Evolutionary conservation across 1,139 yeast genomes (phyloP).

Genomic region (Debaryomycetaceae sp.): DNA sequence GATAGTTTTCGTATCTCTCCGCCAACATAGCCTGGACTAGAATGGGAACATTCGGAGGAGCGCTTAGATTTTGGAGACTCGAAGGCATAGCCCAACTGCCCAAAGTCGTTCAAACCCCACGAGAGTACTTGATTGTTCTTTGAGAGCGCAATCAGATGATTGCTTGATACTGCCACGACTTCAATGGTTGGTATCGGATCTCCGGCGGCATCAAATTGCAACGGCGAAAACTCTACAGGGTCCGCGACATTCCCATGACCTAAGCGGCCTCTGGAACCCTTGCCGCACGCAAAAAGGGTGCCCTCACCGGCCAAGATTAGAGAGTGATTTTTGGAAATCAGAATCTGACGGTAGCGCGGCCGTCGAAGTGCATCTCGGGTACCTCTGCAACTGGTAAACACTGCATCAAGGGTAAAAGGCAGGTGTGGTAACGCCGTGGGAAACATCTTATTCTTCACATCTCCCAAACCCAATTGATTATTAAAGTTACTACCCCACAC

Average conservation of each 20-base stretch:
- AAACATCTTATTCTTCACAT: conserved; percentile 42
- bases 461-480: conserved; percentile 60
- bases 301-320: conserved; percentile 47
- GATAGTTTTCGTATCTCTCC: conserved; percentile 33
- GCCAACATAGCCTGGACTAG: conserved; percentile 38
- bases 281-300: conserved; percentile 51
- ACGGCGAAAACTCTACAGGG: conserved; percentile 25
- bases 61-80: conserved; percentile 4
- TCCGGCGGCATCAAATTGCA: conserved; percentile 15
- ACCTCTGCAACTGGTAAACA: background rate
- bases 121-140: conserved; percentile 43
- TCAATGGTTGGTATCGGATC: conserved; percentile 8
- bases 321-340: conserved; percentile 59
- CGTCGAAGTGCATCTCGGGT: conserved; percentile 10
- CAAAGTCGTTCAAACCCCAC: conserved; percentile 68
- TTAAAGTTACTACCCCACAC: conserved; percentile 60
- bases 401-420: conserved; percentile 7
- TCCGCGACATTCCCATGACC: conserved; percentile 39
- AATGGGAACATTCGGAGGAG: conserved; percentile 25
- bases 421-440: conserved; percentile 20
- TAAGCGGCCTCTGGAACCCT: conserved; percentile 60
- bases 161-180: conserved; percentile 44
- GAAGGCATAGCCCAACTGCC: conserved; percentile 55
- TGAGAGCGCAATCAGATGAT: conserved; percentile 53
- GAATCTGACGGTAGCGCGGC: conserved; percentile 35